A percentile compares a stretch with the other conserved stretches of the same genome.
Conservation (phyloP, 176 grass and related monocot genomes). For the Neostapfia colusana region DNA sequence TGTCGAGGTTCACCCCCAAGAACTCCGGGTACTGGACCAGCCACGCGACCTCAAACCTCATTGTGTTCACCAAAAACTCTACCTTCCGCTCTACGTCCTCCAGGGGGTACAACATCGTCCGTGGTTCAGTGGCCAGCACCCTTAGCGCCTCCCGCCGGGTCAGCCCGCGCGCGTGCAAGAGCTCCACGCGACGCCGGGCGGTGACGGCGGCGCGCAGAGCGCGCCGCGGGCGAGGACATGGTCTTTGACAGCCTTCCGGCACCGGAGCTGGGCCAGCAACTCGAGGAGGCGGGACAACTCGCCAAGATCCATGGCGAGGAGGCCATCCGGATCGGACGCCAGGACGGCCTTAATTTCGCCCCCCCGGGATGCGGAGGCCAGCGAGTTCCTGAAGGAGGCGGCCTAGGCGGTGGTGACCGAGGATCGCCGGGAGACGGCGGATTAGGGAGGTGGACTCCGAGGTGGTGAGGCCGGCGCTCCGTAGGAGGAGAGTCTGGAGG, state of each 20-base stretch:
- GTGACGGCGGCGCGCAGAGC: slow-evolving; percentile 49
- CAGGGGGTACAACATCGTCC: slow-evolving; percentile 55
- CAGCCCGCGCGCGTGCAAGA: slow-evolving; percentile 63
- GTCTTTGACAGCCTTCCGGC: slow-evolving; percentile 52
- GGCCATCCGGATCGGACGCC: slow-evolving; percentile 40
- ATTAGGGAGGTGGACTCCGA: slow-evolving; percentile 30
- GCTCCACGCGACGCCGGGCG: slow-evolving; percentile 58
- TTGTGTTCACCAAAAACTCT: slow-evolving; percentile 59
- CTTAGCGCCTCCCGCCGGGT: slow-evolving; percentile 68
- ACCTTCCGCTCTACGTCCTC: slow-evolving; percentile 76
- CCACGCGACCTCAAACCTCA: slow-evolving; percentile 59
- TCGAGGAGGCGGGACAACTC: slow-evolving; percentile 56
- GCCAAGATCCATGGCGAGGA: slow-evolving; percentile 65
- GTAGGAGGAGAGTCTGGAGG: slow-evolving; percentile 11
- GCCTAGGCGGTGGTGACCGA: slow-evolving; percentile 10
- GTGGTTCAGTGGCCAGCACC: slow-evolving; percentile 63
- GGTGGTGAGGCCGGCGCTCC: background rate
- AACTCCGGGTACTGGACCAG: slow-evolving; percentile 76
- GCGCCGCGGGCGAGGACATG: slow-evolving; percentile 48
- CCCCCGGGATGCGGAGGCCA: slow-evolving; percentile 43
- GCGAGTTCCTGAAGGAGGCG: slow-evolving; percentile 59
- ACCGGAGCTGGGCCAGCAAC: slow-evolving; percentile 61
- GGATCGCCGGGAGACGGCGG: background rate
- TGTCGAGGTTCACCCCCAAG: slow-evolving; percentile 77
- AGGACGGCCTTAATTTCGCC: slow-evolving; percentile 46